Evolutionary conservation across 2,329 filamentous ascomycete species (phyloP).

Genomic region (Aspergillus quadricinctus): DNA sequence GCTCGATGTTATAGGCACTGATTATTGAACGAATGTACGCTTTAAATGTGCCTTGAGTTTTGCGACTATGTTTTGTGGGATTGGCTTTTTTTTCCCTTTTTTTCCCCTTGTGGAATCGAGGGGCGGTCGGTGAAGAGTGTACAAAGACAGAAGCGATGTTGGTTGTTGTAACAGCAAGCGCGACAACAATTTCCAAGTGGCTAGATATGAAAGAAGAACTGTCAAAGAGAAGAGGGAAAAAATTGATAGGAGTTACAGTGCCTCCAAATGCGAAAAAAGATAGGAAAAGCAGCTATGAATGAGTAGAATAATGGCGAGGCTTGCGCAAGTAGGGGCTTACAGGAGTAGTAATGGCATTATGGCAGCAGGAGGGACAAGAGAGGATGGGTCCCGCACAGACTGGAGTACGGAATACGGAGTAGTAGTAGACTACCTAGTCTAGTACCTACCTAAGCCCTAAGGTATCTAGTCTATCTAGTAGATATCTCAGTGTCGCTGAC

Average conservation of each 20-base stretch:
- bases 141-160: neutral
- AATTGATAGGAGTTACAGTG: neutral
- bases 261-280: neutral
- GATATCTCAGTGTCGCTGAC: neutral
- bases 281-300: neutral
- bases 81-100: neutral
- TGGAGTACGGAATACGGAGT: constrained; percentile 1
- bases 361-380: constrained; percentile 5
- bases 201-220: neutral
- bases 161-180: neutral
- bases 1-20: neutral
- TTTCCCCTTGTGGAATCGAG: constrained; percentile 1
- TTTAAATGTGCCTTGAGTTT: neutral
- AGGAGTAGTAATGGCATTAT: constrained; percentile 5
- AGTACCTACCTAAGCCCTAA: too few relatives aligned
- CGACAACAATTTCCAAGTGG: neutral
- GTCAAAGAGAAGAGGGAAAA: neutral
- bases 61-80: neutral
- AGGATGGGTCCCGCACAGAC: constrained; percentile 17
- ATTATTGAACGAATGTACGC: neutral
- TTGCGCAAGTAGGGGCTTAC: neutral
- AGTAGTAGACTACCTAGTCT: too few relatives aligned
- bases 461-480: too few relatives aligned
- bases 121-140: constrained; percentile 13
- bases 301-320: neutral